Evolutionary conservation across 805 yeast species (phyloP).

Genomic region (Komagataella phaffii): DNA sequence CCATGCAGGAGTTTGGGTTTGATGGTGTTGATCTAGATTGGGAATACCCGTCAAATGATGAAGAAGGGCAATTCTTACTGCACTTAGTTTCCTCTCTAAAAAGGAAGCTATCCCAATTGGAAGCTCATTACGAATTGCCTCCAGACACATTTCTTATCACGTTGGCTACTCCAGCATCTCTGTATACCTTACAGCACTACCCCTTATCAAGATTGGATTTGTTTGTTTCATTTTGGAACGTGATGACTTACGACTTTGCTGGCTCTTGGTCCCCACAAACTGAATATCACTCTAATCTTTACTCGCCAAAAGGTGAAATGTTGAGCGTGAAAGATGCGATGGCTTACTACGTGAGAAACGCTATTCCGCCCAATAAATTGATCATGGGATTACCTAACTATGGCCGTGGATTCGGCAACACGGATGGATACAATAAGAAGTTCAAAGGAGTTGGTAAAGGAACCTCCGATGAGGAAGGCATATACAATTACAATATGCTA

Average conservation of each 20-base stretch:
- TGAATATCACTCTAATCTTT: constrained; percentile 63
- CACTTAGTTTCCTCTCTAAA: constrained; percentile 21
- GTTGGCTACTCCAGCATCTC: constrained; percentile 66
- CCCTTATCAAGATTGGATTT: constrained; percentile 41
- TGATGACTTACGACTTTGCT: constrained; percentile 84
- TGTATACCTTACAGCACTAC: constrained; percentile 27
- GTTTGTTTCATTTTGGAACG: constrained; percentile 57
- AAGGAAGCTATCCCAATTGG: constrained; percentile 21
- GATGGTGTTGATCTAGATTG: constrained; percentile 94
- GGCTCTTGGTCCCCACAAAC: constrained; percentile 62
- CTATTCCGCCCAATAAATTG: constrained; percentile 36
- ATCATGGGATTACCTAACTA: constrained; percentile 82
- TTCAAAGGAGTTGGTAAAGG: constrained; percentile 21
- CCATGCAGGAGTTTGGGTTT: constrained; percentile 44
- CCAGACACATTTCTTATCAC: constrained; percentile 33
- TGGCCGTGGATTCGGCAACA: constrained; percentile 32
- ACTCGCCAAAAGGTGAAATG: constrained; percentile 12
- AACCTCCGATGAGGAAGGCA: constrained; percentile 32
- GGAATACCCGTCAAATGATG: constrained; percentile 61
- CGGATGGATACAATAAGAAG: constrained; percentile 24
- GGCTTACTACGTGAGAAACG: constrained; percentile 22
- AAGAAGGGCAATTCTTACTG: constrained; percentile 32
- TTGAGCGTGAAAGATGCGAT: constrained; percentile 34
- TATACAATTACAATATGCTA: constrained; percentile 41
- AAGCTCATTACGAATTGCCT: constrained; percentile 9